Evolutionary conservation across 2,329 filamentous ascomycete genomes (phyloP).

Genomic region (Alternaria sp.): DNA sequence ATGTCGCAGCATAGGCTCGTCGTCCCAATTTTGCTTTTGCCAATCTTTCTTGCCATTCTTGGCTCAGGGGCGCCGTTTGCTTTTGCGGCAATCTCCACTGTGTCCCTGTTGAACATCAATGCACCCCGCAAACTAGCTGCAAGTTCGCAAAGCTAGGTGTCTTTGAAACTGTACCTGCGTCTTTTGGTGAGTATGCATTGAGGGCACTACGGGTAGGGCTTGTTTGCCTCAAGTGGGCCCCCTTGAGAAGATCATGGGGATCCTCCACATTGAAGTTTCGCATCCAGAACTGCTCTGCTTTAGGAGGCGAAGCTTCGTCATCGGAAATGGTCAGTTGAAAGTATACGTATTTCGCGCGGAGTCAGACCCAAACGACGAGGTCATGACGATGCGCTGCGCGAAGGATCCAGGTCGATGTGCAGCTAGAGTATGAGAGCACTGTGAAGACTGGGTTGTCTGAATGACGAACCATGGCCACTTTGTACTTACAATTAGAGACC

Average conservation of each 20-base stretch:
- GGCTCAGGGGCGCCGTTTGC: slow-evolving; percentile 3
- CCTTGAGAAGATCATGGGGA: background rate
- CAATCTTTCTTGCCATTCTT: background rate
- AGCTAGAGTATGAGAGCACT: background rate
- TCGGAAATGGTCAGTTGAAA: background rate
- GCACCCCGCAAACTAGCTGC: background rate
- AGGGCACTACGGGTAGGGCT: background rate
- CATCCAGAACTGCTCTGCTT: background rate
- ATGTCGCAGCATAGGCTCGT: background rate
- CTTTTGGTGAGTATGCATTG: background rate
- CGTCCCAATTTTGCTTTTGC: background rate
- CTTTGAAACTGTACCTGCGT: slow-evolving; percentile 5
- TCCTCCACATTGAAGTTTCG: background rate
- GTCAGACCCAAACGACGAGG: background rate
- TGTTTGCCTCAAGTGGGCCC: slow-evolving; percentile 1
- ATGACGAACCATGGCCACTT: background rate
- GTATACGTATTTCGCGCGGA: background rate
- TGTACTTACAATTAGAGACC: background rate
- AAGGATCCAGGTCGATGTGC: too few species aligned
- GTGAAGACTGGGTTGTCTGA: background rate
- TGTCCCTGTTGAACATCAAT: slow-evolving; percentile 6
- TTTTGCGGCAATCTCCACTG: background rate
- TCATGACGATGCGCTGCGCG: background rate
- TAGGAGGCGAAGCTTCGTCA: background rate
- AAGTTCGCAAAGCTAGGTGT: background rate